These are phyloP conservation scores for Sclerotinia spermophila DNA, from an alignment of 2,329 filamentous ascomycete species.

Conservation along the genomic window DNA sequence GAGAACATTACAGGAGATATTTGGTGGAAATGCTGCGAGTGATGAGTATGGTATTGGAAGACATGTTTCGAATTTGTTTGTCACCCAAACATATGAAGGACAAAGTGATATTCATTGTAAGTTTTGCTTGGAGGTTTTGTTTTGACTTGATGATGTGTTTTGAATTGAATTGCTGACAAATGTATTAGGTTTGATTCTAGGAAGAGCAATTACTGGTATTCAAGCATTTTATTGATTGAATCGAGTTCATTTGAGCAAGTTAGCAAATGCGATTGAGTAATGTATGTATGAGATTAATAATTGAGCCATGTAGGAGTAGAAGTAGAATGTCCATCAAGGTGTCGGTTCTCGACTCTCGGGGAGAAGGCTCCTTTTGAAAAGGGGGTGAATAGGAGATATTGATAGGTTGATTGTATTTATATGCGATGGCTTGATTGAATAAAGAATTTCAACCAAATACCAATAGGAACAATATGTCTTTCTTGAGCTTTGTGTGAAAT, in stretches of 20 bases:
- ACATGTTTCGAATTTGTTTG: conserved; percentile 93
- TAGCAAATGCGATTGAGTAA: neutral
- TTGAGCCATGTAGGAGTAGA: neutral
- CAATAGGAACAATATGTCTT: neutral
- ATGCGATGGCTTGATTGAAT: neutral
- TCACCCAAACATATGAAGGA: conserved; percentile 96
- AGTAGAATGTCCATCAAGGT: neutral
- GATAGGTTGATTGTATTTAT: neutral
- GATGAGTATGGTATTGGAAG: conserved; percentile 95
- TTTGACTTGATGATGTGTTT: neutral
- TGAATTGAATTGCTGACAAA: conserved; percentile 32
- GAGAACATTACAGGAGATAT: conserved; percentile 83
- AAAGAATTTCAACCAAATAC: neutral
- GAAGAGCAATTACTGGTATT: conserved; percentile 67
- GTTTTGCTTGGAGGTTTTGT: conserved; percentile 15
- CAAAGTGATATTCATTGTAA: conserved; percentile 86
- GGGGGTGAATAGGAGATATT: neutral
- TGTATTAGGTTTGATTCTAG: conserved; percentile 61
- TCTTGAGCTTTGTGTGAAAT: neutral
- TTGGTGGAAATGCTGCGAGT: conserved; percentile 96
- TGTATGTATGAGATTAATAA: neutral
- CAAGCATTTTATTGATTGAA: conserved; percentile 65
- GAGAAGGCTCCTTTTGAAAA: neutral
- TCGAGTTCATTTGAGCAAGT: neutral
- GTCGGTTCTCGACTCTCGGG: neutral